phyloP scores from a whole-genome alignment of 2,329 filamentous ascomycete species.

The Calonectria hawksworthii region DNA sequence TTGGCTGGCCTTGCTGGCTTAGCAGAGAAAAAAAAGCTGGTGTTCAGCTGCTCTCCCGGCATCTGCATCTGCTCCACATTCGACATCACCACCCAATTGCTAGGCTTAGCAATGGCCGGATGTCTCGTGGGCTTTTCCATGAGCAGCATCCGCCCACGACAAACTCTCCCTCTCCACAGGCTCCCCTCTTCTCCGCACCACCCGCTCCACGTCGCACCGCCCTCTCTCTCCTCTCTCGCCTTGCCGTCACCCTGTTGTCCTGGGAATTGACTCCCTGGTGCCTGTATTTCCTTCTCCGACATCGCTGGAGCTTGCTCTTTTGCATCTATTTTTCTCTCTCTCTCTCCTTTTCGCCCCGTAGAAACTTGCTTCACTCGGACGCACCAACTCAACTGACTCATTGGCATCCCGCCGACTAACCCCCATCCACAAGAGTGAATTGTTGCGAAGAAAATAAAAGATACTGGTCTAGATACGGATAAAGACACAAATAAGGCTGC shows the following conservation, averaged over 20 bases:
- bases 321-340: neutral
- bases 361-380: neutral
- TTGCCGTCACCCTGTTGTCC: constrained; percentile 20
- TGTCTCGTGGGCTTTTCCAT: constrained; percentile 5
- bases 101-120: constrained; percentile 8
- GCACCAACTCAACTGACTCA: neutral
- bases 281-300: constrained; percentile 24
- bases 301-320: constrained; percentile 12
- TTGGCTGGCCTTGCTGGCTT: too few species aligned
- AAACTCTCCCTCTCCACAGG: constrained; percentile 22
- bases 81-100: constrained; percentile 8
- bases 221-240: neutral
- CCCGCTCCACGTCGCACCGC: constrained; percentile 11
- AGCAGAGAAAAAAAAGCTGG: too few species aligned
- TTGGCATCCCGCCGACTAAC: neutral
- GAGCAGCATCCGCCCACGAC: constrained; percentile 18
- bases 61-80: neutral
- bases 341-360: neutral
- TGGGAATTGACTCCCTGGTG: neutral
- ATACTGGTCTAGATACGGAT: neutral
- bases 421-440: neutral
- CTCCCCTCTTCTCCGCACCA: constrained; percentile 20
- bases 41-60: neutral
- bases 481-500: neutral
- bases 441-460: neutral